A percentile compares a stretch with the other conserved stretches of the same genome.
These are phyloP conservation scores for Durio zibethinus DNA, from an alignment of 345 rosid genomes.

Conservation along the genomic window DNA sequence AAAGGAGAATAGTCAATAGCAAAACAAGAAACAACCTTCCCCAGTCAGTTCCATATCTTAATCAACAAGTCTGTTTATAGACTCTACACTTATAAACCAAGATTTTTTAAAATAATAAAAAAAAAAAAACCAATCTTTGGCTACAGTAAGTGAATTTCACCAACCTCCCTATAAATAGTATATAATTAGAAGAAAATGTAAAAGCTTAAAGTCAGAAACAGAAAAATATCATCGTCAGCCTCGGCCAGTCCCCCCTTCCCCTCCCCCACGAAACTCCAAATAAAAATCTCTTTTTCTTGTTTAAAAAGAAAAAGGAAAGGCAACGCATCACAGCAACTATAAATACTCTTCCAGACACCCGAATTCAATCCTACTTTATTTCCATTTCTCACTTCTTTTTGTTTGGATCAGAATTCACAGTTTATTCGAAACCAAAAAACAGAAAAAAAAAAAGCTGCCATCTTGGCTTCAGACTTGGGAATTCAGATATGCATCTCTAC, in stretches of 20 bases:
- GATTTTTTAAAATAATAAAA: no score
- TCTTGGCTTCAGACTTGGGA: neutral
- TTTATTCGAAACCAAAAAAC: neutral
- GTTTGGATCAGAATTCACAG: constrained; percentile 3
- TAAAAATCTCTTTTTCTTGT: constrained; percentile 31
- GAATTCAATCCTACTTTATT: neutral
- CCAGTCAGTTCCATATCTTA: no score
- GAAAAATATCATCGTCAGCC: no score
- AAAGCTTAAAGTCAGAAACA: neutral
- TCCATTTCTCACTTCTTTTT: neutral
- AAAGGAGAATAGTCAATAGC: no score
- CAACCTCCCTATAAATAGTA: no score
- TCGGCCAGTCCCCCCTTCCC: neutral
- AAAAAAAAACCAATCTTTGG: no score
- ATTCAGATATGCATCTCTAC: constrained; percentile 73
- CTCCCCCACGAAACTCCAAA: neutral
- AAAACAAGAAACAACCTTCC: no score
- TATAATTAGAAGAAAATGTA: no score
- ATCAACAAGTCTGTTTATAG: no score
- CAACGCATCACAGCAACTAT: constrained; percentile 18
- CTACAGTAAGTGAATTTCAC: no score
- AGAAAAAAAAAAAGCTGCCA: neutral
- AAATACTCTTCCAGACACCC: constrained; percentile 10
- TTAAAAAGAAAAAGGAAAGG: constrained; percentile 34
- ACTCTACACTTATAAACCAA: no score